A percentile compares a stretch with the other conserved stretches of the same genome.
Conservation (phyloP, 768 basidiomycete genomes). For the Pholiota conissans region DNA sequence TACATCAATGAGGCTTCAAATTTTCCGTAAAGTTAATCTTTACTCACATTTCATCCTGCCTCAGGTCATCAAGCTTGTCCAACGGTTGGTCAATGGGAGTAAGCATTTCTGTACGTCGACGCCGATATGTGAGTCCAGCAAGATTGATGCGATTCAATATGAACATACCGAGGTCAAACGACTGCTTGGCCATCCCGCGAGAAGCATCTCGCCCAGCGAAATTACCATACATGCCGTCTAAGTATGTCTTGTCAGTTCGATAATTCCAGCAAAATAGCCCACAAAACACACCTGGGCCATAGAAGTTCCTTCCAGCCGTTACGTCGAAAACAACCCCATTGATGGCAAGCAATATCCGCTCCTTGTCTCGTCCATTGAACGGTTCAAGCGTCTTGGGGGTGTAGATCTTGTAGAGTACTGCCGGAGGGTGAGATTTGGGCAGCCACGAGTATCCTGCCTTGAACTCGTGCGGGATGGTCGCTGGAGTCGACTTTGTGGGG, state of each 20-base stretch:
- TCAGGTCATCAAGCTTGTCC: conserved; percentile 81
- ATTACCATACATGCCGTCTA: conserved; percentile 97
- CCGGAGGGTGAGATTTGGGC: conserved; percentile 79
- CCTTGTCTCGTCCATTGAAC: conserved; percentile 63
- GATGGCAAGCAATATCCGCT: conserved; percentile 82
- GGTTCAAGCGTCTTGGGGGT: conserved; percentile 75
- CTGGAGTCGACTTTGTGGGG: conserved; percentile 56
- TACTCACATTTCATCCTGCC: conserved; percentile 79
- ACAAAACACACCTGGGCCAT: conserved; percentile 79
- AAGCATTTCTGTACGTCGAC: conserved; percentile 65
- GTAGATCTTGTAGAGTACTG: conserved; percentile 74
- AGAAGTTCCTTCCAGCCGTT: conserved; percentile 84
- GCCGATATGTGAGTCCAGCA: background rate
- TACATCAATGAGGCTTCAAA: conserved; percentile 9
- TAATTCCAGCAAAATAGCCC: background rate
- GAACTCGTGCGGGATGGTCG: conserved; percentile 64
- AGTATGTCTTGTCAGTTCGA: background rate
- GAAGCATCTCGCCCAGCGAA: conserved; percentile 97
- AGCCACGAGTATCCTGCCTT: conserved; percentile 90
- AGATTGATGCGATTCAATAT: background rate
- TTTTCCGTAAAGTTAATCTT: background rate
- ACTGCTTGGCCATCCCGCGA: conserved; percentile 97
- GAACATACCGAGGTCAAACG: conserved; percentile 81
- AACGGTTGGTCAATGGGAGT: conserved; percentile 84
- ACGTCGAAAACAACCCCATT: conserved; percentile 92